Base-by-base conservation (phyloP, 352 stramenopile genomes). In the Globisporangium alternatum region DNA sequence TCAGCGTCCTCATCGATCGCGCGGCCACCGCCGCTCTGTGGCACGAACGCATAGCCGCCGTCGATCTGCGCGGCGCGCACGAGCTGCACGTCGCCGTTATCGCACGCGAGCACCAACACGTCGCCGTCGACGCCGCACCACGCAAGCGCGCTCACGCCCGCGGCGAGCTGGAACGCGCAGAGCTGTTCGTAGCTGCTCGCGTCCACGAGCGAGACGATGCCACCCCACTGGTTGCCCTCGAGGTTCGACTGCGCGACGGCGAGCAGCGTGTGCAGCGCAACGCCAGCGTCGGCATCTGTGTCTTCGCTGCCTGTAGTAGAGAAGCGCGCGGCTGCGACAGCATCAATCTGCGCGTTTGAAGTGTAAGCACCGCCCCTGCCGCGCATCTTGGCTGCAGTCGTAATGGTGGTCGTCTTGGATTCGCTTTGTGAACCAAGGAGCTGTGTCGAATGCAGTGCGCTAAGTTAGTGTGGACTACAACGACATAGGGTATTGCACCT, bases 221-320 rank as follows among this genome's bases (percentile, higher is more conserved):
- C 85, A 57, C 69, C 74, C 86, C 86, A 95, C 30, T 83, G 66
- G 67, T 93, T 95, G 21, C 86, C 85, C 57, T 93, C 86, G 8
- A 95, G 79, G 47, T 69, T 70, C 54, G 86, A 93, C 53, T 81
- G 72, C n/a, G 83, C 80, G 22, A 89, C 76, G 0, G 82, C 83
- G 19, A 95, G 60, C 12, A 91, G 58, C 58, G 77, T 62, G 7
- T 39, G 49, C 19, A 39, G 49, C 3, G 17, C 60, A 30, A 72
- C 59, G 0, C 76, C 75, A 41, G 58, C 56, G 52, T 74, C 68
- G 13, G 71, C 64, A 1, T 51, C 68, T 19, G 31, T 4, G 35
- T 17, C 41, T 13, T 35, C n/a, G 19, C 17, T 41, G 31, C 13
- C 17, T 13, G 17, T 4, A 17, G 28, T 7, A 41, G 25, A n/a